phyloP scores from a whole-genome alignment of 2,329 filamentous ascomycete species.

The Herpotrichia juniperi region DNA sequence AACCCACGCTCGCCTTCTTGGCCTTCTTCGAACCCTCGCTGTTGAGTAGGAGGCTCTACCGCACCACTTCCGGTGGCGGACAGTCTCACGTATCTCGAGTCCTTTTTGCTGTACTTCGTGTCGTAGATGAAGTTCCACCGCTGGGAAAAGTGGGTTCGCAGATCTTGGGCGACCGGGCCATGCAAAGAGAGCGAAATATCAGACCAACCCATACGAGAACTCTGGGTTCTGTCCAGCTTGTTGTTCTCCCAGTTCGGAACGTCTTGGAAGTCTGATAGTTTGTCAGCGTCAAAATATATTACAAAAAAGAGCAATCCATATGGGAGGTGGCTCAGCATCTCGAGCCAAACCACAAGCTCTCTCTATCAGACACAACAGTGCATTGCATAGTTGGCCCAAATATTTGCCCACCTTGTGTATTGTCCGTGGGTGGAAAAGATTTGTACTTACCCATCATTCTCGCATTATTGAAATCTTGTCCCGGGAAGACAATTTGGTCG shows the following conservation, averaged over 20 bases:
- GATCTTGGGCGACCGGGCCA: conserved; percentile 76
- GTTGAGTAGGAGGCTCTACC: conserved; percentile 44
- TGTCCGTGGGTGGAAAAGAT: conserved; percentile 38
- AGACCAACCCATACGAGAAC: conserved; percentile 90
- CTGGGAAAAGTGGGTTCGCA: conserved; percentile 80
- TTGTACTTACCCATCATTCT: conserved; percentile 68
- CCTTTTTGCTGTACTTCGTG: conserved; percentile 74
- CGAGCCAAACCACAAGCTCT: too few relatives aligned
- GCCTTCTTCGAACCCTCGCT: conserved; percentile 42
- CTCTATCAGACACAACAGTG: too few relatives aligned
- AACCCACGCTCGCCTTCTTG: conserved; percentile 45
- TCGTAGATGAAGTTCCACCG: conserved; percentile 91
- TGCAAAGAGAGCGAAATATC: conserved; percentile 80
- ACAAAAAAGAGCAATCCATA: too few relatives aligned
- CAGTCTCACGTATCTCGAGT: conserved; percentile 54
- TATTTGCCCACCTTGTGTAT: too few relatives aligned
- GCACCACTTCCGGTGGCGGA: conserved; percentile 36
- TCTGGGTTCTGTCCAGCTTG: conserved; percentile 79
- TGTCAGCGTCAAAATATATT: conserved; percentile 44
- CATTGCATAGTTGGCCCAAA: too few relatives aligned
- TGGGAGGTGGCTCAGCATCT: too few relatives aligned
- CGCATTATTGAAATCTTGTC: conserved; percentile 93
- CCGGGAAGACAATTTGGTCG: conserved; percentile 78
- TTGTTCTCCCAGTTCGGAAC: conserved; percentile 83
- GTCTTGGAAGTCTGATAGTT: conserved; percentile 68